Base-by-base conservation (phyloP, 2,329 filamentous ascomycete genomes). In the Botrytis squamosa region DNA sequence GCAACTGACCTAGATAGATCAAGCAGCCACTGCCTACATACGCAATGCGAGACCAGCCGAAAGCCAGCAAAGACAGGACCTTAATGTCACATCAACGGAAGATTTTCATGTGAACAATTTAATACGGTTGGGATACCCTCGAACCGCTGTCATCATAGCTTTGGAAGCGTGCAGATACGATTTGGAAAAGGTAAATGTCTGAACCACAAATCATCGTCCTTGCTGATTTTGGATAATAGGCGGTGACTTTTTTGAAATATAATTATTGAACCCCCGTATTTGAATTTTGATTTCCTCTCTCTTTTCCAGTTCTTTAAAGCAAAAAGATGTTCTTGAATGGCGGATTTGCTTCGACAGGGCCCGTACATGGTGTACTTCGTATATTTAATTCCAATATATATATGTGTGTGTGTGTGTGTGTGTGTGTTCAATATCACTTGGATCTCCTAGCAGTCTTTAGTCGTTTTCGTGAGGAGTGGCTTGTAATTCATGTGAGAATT, bases 21-120 rank as follows among this genome's bases (percentile, higher is more conserved):
- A 78, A 55, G 75, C 71, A 55, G 77, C 78, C 16, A 72, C 65
- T 49, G 74, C 72, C 29, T 62, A 78, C 49, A 78, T 79, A 68
- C 42, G 57, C 33, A 44, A 36, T 52, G 42, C 25, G 25, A 42
- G 59, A 55, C 57, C 42, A 63, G 16, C 52, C 22, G 25, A 20
- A n/a, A 63, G 25, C 25, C 36, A 62, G 55, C 33, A 42, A 63
- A 44, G 20, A 22, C 71, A n/a, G 52, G 65, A 70, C 4, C 16
- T 33, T 64, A 14, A 16, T 55, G 18, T 63, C 29, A n/a, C 29
- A 29, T n/a, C 49, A 29, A 68, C 16, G 7, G 66, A 57, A 10
- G 66, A 33, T 33, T 9, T 20, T 42, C 25, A 22, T 29, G 29
- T 14, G 20, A 46, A 22, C 33, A 25, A 52, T 36, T 14, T 65